These are phyloP conservation scores for Colletotrichum plurivorum DNA, from an alignment of 2,329 filamentous ascomycete genomes.

Conservation along the genomic window DNA sequence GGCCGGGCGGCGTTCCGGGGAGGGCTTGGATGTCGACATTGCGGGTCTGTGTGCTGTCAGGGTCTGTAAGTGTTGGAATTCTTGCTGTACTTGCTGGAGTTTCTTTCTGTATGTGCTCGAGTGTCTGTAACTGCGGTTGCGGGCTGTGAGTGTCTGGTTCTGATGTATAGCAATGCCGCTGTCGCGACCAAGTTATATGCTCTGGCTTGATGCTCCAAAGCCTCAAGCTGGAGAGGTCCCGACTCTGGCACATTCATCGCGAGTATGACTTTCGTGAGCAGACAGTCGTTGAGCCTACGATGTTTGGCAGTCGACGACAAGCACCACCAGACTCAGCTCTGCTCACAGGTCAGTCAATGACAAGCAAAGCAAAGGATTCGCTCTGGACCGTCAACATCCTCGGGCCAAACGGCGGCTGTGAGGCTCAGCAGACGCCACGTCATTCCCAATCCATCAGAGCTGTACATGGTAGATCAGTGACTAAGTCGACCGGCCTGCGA, in stretches of 20 bases:
- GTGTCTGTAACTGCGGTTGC: too few relatives aligned
- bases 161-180: not conserved
- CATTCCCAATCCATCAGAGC: conserved; percentile 13
- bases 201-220: conserved; percentile 7
- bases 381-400: not conserved
- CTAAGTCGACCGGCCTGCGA: not conserved
- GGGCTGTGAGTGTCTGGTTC: too few relatives aligned
- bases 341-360: not conserved
- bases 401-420: not conserved
- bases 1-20: not conserved
- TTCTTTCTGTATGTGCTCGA: too few relatives aligned
- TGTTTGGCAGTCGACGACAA: not conserved
- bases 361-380: too few relatives aligned
- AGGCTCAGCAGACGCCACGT: conserved; percentile 5
- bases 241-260: conserved; percentile 5
- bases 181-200: not conserved
- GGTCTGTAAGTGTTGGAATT: not conserved
- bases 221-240: not conserved
- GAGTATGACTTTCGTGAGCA: not conserved
- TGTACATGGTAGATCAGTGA: conserved; percentile 8
- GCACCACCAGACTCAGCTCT: not conserved
- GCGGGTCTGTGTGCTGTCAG: not conserved
- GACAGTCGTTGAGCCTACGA: not conserved
- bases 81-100: too few relatives aligned
- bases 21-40: conserved; percentile 1